phyloP scores from a whole-genome alignment of 148 eudicot genomes.

The Cornus suecica region DNA sequence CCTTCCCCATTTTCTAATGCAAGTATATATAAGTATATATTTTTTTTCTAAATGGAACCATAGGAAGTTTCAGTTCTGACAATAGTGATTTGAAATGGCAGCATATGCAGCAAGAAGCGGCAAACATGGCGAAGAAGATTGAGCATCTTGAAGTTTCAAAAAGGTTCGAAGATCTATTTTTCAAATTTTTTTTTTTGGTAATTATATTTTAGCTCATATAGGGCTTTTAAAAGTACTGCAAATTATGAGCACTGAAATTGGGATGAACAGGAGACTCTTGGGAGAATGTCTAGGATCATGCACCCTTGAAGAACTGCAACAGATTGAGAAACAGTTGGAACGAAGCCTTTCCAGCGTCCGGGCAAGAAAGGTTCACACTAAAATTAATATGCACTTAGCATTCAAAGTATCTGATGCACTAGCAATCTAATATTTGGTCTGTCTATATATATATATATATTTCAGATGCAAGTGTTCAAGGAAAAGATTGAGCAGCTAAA shows the following conservation, averaged over 20 bases:
- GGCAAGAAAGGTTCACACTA: slow-evolving; percentile 60
- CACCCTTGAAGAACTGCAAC: slow-evolving; percentile 66
- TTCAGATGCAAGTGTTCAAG: slow-evolving; percentile 52
- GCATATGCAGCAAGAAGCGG: slow-evolving; percentile 41
- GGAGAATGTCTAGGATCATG: slow-evolving; percentile 79
- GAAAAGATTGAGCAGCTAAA: slow-evolving; percentile 43
- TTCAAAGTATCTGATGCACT: neutral
- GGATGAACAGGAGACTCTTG: slow-evolving; percentile 52
- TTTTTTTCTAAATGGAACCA: too few relatives aligned
- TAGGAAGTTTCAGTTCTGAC: neutral
- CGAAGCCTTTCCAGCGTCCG: slow-evolving; percentile 61
- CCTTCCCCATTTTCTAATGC: neutral
- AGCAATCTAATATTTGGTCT: neutral
- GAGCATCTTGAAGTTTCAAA: slow-evolving; percentile 39
- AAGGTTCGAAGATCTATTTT: slow-evolving; percentile 19
- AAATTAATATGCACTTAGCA: neutral
- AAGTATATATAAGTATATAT: too few relatives aligned
- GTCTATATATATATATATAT: neutral
- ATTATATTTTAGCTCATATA: neutral
- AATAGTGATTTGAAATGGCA: slow-evolving; percentile 11
- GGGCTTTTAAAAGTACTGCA: neutral
- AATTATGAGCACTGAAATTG: neutral
- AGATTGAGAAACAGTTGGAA: slow-evolving; percentile 75
- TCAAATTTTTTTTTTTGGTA: neutral
- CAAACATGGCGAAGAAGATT: slow-evolving; percentile 36